A percentile compares a stretch with the other conserved stretches of the same genome.
Evolutionary conservation across 768 basidiomycete genomes (phyloP).

Genomic region (Leccinum imitatum): DNA sequence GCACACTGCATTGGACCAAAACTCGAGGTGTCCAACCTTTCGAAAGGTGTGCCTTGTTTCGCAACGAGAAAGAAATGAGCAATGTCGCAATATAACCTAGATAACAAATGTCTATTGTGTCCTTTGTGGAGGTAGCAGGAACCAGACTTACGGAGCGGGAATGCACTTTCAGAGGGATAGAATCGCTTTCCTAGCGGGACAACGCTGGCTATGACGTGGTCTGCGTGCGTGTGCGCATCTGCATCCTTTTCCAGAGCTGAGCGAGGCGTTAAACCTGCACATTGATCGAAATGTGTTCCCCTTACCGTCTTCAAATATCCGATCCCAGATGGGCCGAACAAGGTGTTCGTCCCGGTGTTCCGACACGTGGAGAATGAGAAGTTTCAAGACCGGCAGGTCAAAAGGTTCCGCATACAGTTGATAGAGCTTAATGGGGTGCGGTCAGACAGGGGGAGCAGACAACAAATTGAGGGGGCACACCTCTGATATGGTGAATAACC

Average conservation of each 20-base stretch:
- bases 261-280: constrained; percentile 5
- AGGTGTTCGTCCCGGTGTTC: constrained; percentile 86
- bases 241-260: constrained; percentile 56
- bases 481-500: constrained; percentile 80
- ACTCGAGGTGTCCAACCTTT: constrained; percentile 83
- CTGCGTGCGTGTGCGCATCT: constrained; percentile 55
- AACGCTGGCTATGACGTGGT: constrained; percentile 62
- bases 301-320: constrained; percentile 79
- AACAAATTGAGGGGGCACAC: constrained; percentile 41
- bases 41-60: constrained; percentile 55
- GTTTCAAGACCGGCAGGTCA: constrained; percentile 76
- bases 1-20: constrained; percentile 78
- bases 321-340: constrained; percentile 85
- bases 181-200: constrained; percentile 80
- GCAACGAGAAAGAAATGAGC: constrained; percentile 71
- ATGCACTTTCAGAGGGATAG: constrained; percentile 88
- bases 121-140: neutral
- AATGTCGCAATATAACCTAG: constrained; percentile 75
- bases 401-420: constrained; percentile 86
- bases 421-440: constrained; percentile 59
- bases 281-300: neutral
- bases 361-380: constrained; percentile 90
- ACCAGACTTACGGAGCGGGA: constrained; percentile 70
- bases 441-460: constrained; percentile 13
- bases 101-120: constrained; percentile 2